Base-by-base conservation (phyloP, 2,329 filamentous ascomycete genomes). In the Fusarium longipes region DNA sequence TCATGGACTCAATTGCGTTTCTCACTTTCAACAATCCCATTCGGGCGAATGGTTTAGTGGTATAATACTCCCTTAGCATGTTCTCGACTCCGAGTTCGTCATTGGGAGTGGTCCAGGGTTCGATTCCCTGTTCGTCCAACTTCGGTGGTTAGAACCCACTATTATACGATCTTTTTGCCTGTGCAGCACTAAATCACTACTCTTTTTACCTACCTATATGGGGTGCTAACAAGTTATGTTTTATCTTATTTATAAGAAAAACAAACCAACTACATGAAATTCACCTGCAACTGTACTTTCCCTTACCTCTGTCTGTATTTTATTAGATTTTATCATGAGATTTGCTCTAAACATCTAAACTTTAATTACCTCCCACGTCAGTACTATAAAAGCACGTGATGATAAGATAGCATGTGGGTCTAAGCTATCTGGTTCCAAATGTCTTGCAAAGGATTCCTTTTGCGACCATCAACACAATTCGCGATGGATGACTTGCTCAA, bases 401-500 rank as follows among this genome's bases (percentile, higher is more conserved):
- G 45, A 49, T 49, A 49, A 49, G 45, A 49, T 36, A 49, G 8
- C 3, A 8, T 36, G 45, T 49, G 45, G 45, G 20, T n/a, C 29
- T n/a, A 33, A 48, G 30, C 30, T 49, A 49, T 49, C 12, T 49
- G 32, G 17, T 36, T 43, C 3, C 22, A 49, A 49, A 38, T 49
- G 45, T 49, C 22, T 33, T 49, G 33, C 30, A 49, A 49, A 48
- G 20, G 45, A 38, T 38, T 49, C 32, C 32, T 29, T 43, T 39
- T 44, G 42, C 44, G 39, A 29, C 58, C n/a, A 22, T 49, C 38
- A 32, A 39, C 57, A 50, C 12, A 44, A 14, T 25, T 49, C 24
- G 17, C 36, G 68, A 97, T 97, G 93, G 93, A 97, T 77, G 95
- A 97, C 76, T 86, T 99, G 70, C 88, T 92, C 78, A 92, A 93